Base-by-base conservation (phyloP, 1,139 yeast species). In the Sugiyamaella pinicola region DNA sequence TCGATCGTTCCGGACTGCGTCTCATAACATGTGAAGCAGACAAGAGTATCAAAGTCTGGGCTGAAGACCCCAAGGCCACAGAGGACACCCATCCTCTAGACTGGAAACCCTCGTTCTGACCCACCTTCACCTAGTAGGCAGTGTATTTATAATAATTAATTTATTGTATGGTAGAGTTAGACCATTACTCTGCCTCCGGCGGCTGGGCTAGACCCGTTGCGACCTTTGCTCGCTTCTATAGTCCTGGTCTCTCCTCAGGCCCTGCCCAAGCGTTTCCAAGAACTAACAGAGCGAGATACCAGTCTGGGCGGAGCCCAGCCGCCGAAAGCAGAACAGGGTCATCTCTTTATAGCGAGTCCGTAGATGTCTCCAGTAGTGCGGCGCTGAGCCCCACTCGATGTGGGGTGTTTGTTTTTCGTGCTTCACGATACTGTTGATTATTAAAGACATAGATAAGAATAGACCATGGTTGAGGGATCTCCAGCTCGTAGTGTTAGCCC, bases 1-100 rank as follows among this genome's bases (percentile, higher is more conserved):
- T 89, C 68, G 98, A 93, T 68, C 74, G 77, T 67, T 84, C 89
- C 59, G 97, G 98, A 0, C 69, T 84, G 61, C 77, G 96, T 41
- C 71, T 93, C 54, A 78, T 93, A 18, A 88, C 96, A 0, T 89
- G 96, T 50, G 96, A 87, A 63, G 85, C 90, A 9, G 99, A 93
- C 69, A 91, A 90, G 69, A 85, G 90, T 62, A 82, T 93, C 47
- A 89, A 90, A 67, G 74, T 93, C 1, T 93, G 97, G 96, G 81
- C 66, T 47, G 84, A 82, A 58, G 79, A 74, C 50, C 72, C 72
- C 6, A 64, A 64, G 2, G 81, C 83, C 0, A 76, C 80, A 0
- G 70, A 69, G 37, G 76, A 72, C 42, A 62, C 74, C 0, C 73
- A 77, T 61, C 83, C 83, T 8, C 61, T 78, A 13, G 73, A 74